A percentile compares a stretch with the other conserved stretches of the same genome.
These are phyloP conservation scores for Anethum foeniculum DNA, from an alignment of 140 eudicot genomes.

Conservation along the genomic window DNA sequence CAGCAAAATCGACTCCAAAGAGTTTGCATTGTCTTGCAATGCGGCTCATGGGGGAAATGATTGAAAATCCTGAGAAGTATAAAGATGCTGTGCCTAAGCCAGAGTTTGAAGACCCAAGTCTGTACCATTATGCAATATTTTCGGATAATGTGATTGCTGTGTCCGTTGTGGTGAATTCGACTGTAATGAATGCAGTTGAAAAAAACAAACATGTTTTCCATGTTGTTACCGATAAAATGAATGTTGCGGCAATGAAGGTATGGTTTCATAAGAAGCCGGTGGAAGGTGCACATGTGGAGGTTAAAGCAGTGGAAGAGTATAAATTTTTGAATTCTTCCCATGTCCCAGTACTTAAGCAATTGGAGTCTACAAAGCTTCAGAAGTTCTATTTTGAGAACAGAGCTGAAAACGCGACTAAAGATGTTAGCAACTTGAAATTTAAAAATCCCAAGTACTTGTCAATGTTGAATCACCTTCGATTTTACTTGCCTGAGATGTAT, in stretches of 20 bases:
- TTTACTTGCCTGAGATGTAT: slow-evolving; percentile 39
- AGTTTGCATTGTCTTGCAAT: slow-evolving; percentile 41
- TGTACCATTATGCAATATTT: slow-evolving; percentile 35
- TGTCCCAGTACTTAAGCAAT: slow-evolving; percentile 32
- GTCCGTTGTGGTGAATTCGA: slow-evolving; percentile 37
- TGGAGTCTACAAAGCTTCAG: slow-evolving; percentile 18
- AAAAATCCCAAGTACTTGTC: slow-evolving; percentile 28
- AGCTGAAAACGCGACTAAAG: slow-evolving; percentile 26
- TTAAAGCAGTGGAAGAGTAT: slow-evolving; percentile 28
- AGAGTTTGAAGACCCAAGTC: slow-evolving; percentile 13
- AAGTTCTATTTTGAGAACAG: slow-evolving; percentile 25
- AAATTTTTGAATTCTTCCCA: slow-evolving; percentile 31
- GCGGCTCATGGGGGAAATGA: slow-evolving; percentile 37
- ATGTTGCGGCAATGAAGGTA: slow-evolving; percentile 14
- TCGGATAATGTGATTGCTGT: slow-evolving; percentile 40
- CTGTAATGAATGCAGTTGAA: slow-evolving; percentile 28
- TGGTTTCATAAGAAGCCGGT: slow-evolving; percentile 24
- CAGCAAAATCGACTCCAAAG: slow-evolving; percentile 40
- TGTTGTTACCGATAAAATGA: slow-evolving; percentile 11
- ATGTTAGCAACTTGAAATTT: slow-evolving; percentile 24
- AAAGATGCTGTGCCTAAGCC: slow-evolving; percentile 30
- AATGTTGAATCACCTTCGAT: slow-evolving; percentile 35
- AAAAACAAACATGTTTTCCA: slow-evolving; percentile 17
- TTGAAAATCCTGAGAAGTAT: slow-evolving; percentile 28
- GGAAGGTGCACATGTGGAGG: slow-evolving; percentile 35